These are phyloP conservation scores for Lactarius tabidus DNA, from an alignment of 768 basidiomycete species.

Conservation along the genomic window DNA sequence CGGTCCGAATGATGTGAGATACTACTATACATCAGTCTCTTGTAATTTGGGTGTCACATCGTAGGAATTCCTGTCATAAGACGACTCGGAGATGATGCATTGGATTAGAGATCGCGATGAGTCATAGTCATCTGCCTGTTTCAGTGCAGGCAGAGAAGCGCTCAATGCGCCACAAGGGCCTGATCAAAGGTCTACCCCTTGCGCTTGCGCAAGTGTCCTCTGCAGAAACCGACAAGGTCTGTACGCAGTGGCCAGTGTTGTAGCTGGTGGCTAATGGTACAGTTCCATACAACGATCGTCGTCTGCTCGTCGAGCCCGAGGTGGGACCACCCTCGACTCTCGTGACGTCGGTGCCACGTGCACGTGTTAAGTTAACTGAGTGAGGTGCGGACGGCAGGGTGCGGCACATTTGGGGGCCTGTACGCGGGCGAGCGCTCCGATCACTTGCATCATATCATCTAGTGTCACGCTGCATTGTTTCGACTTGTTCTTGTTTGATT, in stretches of 20 bases:
- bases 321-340: neutral
- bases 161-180: too few relatives aligned
- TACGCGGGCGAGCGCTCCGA: too few relatives aligned
- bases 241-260: slow-evolving; percentile 15
- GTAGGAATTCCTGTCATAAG: neutral
- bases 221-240: slow-evolving; percentile 7
- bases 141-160: too few relatives aligned
- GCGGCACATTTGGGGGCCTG: too few relatives aligned
- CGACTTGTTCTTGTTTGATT: too few relatives aligned
- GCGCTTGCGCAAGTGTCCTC: slow-evolving; percentile 5
- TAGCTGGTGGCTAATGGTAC: slow-evolving; percentile 5
- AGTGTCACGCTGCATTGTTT: too few relatives aligned
- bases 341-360: too few relatives aligned
- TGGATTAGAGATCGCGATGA: neutral
- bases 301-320: slow-evolving; percentile 7
- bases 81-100: neutral
- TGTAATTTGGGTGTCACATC: neutral
- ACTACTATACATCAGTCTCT: too few relatives aligned
- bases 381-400: too few relatives aligned
- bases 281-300: slow-evolving; percentile 13
- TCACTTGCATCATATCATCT: too few relatives aligned
- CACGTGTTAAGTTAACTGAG: too few relatives aligned
- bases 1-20: neutral
- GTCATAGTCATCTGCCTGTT: too few relatives aligned
- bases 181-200: slow-evolving; percentile 3